phyloP scores from a whole-genome alignment of 164 flowering plant species.

The Amborella trichopoda region DNA sequence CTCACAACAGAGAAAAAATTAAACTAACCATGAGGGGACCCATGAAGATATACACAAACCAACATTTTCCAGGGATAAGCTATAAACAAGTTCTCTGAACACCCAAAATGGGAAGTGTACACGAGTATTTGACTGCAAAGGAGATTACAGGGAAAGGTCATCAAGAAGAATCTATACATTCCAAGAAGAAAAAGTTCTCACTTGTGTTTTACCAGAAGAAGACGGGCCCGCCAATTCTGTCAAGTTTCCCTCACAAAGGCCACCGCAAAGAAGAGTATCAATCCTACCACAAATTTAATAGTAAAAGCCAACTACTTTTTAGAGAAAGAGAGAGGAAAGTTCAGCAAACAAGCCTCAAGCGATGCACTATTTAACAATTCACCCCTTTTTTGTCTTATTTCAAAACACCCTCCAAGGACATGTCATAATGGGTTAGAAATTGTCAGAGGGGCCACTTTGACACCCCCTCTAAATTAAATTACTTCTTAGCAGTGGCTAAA shows the following conservation, averaged over 20 bases:
- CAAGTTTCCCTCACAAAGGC: slow-evolving; percentile 31
- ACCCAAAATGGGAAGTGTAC: not conserved
- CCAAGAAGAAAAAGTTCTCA: slow-evolving; percentile 9
- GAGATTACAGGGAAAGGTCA: not conserved
- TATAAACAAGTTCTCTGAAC: not conserved
- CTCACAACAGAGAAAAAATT: not conserved
- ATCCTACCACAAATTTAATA: no score
- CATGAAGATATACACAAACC: not conserved
- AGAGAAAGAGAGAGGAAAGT: no score
- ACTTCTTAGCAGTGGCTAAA: no score
- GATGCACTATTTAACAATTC: no score
- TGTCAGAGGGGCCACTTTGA: no score
- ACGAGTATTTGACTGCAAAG: not conserved
- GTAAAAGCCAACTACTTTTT: no score
- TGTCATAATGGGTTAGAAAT: no score
- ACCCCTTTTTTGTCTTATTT: no score
- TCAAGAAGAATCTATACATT: no score
- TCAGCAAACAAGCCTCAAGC: no score
- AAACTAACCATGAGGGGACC: not conserved
- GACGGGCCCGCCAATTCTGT: slow-evolving; percentile 84
- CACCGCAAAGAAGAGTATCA: slow-evolving; percentile 25
- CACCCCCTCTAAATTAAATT: no score
- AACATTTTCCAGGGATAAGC: not conserved
- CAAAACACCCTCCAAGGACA: no score
- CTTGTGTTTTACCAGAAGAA: slow-evolving; percentile 88